A percentile compares a stretch with the other conserved stretches of the same genome.
Evolutionary conservation across 169 alveolate species (phyloP).

Genomic region (Pseudocohnilembus persalinus): DNA sequence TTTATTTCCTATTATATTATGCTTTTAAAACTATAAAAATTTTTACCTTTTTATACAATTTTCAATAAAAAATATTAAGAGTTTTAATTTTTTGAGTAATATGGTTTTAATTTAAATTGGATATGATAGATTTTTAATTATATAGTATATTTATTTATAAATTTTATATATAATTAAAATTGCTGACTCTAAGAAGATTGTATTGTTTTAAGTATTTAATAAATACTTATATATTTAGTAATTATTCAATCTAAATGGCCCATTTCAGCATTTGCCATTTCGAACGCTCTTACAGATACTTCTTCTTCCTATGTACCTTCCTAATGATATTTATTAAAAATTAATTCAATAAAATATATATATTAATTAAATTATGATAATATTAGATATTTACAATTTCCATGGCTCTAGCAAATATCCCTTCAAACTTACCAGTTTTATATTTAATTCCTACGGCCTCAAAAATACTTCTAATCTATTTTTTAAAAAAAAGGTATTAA

Average conservation of each 20-base stretch:
- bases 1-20: too few species aligned
- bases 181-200: too few species aligned
- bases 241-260: conserved; percentile 53
- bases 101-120: too few species aligned
- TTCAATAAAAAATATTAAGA: too few species aligned
- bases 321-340: conserved; percentile 14
- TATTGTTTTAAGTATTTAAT: too few species aligned
- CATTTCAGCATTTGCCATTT: conserved; percentile 56
- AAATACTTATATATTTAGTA: neutral
- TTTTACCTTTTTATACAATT: too few species aligned
- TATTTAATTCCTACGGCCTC: conserved; percentile 65
- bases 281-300: conserved; percentile 54
- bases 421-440: conserved; percentile 74
- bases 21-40: too few species aligned
- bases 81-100: too few species aligned
- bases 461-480: conserved; percentile 58
- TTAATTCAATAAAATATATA: neutral
- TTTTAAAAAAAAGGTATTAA: too few species aligned
- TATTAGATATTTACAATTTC: conserved; percentile 35
- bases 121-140: too few species aligned
- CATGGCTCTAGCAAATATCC: conserved; percentile 67
- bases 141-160: too few species aligned
- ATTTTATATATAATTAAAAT: too few species aligned
- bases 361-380: neutral
- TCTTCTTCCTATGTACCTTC: conserved; percentile 34